These are phyloP conservation scores for Sordaria brevicollis DNA, from an alignment of 495 filamentous ascomycete species.

Conservation along the genomic window DNA sequence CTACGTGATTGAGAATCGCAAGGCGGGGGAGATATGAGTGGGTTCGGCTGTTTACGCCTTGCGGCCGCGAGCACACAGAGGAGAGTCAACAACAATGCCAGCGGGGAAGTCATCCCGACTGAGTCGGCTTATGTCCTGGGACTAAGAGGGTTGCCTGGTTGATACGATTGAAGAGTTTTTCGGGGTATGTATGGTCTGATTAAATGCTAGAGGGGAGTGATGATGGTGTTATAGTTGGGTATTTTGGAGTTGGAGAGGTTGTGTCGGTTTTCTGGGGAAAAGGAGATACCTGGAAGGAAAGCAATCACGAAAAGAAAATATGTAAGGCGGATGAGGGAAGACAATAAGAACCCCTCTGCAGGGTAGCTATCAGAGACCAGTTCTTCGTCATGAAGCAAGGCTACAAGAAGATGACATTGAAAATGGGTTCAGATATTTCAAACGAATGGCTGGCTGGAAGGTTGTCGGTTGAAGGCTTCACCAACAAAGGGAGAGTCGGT, in stretches of 20 bases:
- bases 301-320: no score
- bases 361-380: neutral
- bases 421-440: neutral
- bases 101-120: neutral
- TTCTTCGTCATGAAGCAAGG: neutral
- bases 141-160: neutral
- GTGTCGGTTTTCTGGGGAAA: neutral
- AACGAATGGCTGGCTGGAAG: neutral
- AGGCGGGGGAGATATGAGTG: neutral
- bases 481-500: neutral
- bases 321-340: neutral
- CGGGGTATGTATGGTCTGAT: neutral
- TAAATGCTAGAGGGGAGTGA: neutral
- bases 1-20: neutral
- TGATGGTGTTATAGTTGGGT: neutral
- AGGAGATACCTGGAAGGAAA: neutral
- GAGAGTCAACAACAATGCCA: no score
- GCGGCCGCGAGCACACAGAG: no score
- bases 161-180: neutral
- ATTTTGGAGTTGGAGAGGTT: neutral
- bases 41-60: neutral
- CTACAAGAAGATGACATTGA: neutral
- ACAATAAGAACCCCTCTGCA: neutral
- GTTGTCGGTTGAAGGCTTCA: neutral
- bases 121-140: neutral